Evolutionary conservation across 1,139 yeast genomes (phyloP).

Genomic region (Lodderomyces elongisporus): DNA sequence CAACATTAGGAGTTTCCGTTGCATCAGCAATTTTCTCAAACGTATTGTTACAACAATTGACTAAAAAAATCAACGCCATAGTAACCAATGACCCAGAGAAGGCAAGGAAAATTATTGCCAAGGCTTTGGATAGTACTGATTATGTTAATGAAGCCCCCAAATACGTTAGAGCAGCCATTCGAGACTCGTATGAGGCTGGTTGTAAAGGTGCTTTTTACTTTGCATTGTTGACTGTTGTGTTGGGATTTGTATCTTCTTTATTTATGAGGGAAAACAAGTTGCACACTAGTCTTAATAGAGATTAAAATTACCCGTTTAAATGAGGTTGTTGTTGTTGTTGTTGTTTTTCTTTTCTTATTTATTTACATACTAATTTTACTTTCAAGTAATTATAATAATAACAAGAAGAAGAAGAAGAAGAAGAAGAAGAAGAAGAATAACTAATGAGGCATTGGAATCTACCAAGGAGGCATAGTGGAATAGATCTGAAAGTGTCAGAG

Average conservation of each 20-base stretch:
- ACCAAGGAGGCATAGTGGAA: too few relatives aligned
- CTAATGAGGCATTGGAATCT: too few relatives aligned
- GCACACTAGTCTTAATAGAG: slow-evolving; percentile 35
- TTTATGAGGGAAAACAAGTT: slow-evolving; percentile 43
- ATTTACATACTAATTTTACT: too few relatives aligned
- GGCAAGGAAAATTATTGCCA: slow-evolving; percentile 39
- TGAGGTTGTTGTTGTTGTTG: neutral
- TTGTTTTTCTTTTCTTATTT: neutral
- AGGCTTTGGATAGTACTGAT: slow-evolving; percentile 54
- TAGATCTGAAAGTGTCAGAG: too few relatives aligned
- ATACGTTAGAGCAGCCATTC: slow-evolving; percentile 40
- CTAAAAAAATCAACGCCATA: slow-evolving; percentile 18
- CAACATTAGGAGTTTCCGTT: slow-evolving; percentile 65
- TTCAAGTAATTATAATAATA: too few relatives aligned
- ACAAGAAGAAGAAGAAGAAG: too few relatives aligned
- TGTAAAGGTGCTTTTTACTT: slow-evolving; percentile 51
- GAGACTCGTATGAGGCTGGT: slow-evolving; percentile 45
- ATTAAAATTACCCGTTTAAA: too few relatives aligned
- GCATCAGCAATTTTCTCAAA: slow-evolving; percentile 63
- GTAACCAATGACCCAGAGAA: slow-evolving; percentile 24
- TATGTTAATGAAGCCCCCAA: slow-evolving; percentile 50
- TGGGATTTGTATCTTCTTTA: slow-evolving; percentile 34
- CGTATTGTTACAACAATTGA: slow-evolving; percentile 18
- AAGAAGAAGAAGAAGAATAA: too few relatives aligned
- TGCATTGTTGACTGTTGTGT: slow-evolving; percentile 31